phyloP scores from a whole-genome alignment of 768 basidiomycete genomes.

The Mycena galericulata region DNA sequence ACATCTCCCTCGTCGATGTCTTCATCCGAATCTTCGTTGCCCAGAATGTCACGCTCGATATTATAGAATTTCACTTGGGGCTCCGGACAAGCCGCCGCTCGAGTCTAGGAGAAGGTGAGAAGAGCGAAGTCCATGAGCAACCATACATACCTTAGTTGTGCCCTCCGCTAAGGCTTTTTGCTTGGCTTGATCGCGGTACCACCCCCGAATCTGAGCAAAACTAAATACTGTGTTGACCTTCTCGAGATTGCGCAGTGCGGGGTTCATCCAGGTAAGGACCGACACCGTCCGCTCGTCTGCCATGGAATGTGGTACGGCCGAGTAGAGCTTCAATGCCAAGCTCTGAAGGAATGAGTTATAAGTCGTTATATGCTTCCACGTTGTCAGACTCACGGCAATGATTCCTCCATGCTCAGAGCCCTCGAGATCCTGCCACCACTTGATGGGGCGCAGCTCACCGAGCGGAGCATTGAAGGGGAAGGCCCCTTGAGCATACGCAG shows the following conservation, averaged over 20 bases:
- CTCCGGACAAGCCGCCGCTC: conserved; percentile 33
- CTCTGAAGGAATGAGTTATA: conserved; percentile 39
- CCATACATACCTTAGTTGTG: background rate
- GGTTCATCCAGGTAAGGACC: conserved; percentile 46
- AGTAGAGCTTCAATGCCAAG: conserved; percentile 47
- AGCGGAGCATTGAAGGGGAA: conserved; percentile 42
- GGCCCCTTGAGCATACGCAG: conserved; percentile 40
- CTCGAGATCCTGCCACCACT: conserved; percentile 40
- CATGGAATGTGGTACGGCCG: conserved; percentile 51
- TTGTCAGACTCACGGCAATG: conserved; percentile 43
- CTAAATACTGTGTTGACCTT: conserved; percentile 40
- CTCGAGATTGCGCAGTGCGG: conserved; percentile 44
- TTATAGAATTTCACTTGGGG: conserved; percentile 40
- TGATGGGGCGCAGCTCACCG: conserved; percentile 31
- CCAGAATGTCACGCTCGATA: conserved; percentile 36
- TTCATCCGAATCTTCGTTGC: conserved; percentile 36
- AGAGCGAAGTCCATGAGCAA: background rate
- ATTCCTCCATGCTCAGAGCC: conserved; percentile 42
- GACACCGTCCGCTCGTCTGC: conserved; percentile 53
- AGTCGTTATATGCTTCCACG: background rate
- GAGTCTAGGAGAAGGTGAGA: conserved; percentile 17
- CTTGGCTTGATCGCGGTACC: conserved; percentile 29
- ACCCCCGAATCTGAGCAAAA: conserved; percentile 38
- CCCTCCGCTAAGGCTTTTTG: background rate
- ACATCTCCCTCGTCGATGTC: background rate